These are phyloP conservation scores for Pyrenochaeta sp. DNA, from an alignment of 2,329 filamentous ascomycete genomes.

Conservation along the genomic window DNA sequence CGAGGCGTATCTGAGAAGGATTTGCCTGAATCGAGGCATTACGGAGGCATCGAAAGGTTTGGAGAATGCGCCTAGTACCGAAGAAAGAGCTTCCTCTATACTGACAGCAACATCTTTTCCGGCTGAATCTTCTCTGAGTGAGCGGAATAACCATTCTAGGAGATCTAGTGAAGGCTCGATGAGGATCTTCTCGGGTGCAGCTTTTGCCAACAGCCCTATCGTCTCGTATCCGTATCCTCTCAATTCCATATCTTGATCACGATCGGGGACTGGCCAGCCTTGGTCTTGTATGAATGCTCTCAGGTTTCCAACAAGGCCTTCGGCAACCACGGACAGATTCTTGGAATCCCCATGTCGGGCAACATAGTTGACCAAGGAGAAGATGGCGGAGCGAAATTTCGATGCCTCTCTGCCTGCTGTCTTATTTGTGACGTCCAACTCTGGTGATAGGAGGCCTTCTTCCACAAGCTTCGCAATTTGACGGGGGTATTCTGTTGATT, in stretches of 20 bases:
- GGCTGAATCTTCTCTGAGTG: constrained; percentile 79
- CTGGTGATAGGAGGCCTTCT: constrained; percentile 64
- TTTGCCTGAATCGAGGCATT: constrained; percentile 49
- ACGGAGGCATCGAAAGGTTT: constrained; percentile 51
- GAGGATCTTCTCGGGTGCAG: constrained; percentile 66
- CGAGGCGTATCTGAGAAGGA: constrained; percentile 43
- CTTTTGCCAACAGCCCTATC: constrained; percentile 79
- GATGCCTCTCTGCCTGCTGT: constrained; percentile 73
- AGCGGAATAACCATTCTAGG: constrained; percentile 81
- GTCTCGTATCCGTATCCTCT: constrained; percentile 88
- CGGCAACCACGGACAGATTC: constrained; percentile 70
- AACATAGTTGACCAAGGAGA: constrained; percentile 87
- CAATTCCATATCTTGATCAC: constrained; percentile 66
- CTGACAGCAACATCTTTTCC: constrained; percentile 79
- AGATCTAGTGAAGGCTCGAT: constrained; percentile 61
- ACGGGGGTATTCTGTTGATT: constrained; percentile 73
- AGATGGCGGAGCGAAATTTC: constrained; percentile 82
- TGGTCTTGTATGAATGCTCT: constrained; percentile 77
- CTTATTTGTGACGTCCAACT: constrained; percentile 41
- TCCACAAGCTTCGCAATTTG: constrained; percentile 74
- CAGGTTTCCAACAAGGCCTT: constrained; percentile 72
- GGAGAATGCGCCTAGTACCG: constrained; percentile 69
- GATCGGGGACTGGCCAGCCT: constrained; percentile 76
- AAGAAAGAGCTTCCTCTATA: constrained; percentile 87
- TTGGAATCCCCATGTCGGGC: constrained; percentile 72